Percentiles rank a stretch among this genome's conserved stretches.
Evolutionary conservation across 495 filamentous ascomycete genomes (phyloP).

Genomic region (Lophiotrema nucula): DNA sequence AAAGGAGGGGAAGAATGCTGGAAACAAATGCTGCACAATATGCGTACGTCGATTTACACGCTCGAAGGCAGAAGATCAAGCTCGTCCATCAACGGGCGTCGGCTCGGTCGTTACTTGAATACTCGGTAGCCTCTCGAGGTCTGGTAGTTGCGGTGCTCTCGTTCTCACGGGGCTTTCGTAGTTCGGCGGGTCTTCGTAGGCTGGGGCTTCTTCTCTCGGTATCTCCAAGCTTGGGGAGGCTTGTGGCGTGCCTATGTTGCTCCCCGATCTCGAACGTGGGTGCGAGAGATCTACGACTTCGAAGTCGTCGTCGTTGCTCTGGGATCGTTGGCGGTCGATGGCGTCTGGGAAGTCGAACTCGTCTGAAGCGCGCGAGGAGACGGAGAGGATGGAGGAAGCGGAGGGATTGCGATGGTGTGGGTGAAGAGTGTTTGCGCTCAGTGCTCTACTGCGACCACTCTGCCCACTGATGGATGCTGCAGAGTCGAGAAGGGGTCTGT

Average conservation of each 20-base stretch:
- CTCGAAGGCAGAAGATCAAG: too few relatives aligned
- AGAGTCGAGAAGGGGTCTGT: slow-evolving; percentile 68
- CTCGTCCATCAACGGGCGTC: slow-evolving; percentile 21
- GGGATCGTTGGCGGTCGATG: slow-evolving; percentile 3
- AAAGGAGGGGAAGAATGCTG: too few relatives aligned
- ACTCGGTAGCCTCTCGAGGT: slow-evolving; percentile 23
- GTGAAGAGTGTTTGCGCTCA: slow-evolving; percentile 29
- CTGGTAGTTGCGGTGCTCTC: slow-evolving; percentile 26
- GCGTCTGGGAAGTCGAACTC: slow-evolving; percentile 34
- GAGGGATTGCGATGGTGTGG: slow-evolving; percentile 36
- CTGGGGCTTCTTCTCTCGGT: slow-evolving; percentile 21
- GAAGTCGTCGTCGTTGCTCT: slow-evolving; percentile 24
- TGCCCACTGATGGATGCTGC: slow-evolving; percentile 57
- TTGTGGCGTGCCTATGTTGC: slow-evolving; percentile 9
- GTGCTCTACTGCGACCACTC: slow-evolving; percentile 28
- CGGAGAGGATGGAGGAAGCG: slow-evolving; percentile 33
- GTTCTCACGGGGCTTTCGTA: slow-evolving; percentile 29
- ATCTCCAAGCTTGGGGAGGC: slow-evolving; percentile 25
- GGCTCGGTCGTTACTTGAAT: slow-evolving; percentile 30
- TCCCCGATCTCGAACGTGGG: slow-evolving; percentile 20
- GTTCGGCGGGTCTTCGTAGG: slow-evolving; percentile 32
- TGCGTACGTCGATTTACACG: too few relatives aligned
- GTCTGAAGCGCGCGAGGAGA: slow-evolving; percentile 24
- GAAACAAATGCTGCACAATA: too few relatives aligned
- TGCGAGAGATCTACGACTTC: slow-evolving; percentile 30